Evolutionary conservation across 306 rosid genomes (phyloP).

Genomic region (Leucaena leucocephala): DNA sequence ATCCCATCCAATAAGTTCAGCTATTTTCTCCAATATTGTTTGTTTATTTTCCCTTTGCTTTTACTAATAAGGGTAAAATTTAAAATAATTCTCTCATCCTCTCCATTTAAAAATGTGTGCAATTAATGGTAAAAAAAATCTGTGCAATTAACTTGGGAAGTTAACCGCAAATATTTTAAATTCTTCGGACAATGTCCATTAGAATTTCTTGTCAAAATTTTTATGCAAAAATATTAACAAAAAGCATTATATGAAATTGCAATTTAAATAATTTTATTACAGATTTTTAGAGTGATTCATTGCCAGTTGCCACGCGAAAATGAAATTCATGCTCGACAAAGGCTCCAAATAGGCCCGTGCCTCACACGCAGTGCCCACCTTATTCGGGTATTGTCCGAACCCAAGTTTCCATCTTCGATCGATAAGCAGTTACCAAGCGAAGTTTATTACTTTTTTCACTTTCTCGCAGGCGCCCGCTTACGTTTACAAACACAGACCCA

Average conservation of each 20-base stretch:
- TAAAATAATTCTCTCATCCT: not conserved
- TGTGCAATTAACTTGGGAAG: not conserved
- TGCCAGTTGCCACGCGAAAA: conserved; percentile 3
- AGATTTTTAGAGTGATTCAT: not conserved
- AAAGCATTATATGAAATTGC: not conserved
- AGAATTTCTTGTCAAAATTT: not conserved
- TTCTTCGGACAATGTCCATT: not conserved
- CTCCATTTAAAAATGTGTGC: not conserved
- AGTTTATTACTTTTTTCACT: not conserved
- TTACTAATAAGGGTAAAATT: too few relatives aligned
- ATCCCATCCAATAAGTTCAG: not conserved
- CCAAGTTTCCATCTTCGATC: not conserved
- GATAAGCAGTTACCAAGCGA: not conserved
- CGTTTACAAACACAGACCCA: not conserved
- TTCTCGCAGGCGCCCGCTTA: not conserved
- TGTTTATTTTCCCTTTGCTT: not conserved
- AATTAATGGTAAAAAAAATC: too few relatives aligned
- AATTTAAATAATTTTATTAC: not conserved
- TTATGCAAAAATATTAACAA: too few relatives aligned
- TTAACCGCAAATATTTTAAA: not conserved
- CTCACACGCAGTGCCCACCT: not conserved
- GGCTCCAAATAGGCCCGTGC: not conserved
- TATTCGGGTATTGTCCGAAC: not conserved
- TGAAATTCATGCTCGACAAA: not conserved
- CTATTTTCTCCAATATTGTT: not conserved